A percentile compares a stretch with the other conserved stretches of the same genome.
Evolutionary conservation across 805 yeast species (phyloP).

Genomic region (Pichia manshurica): DNA sequence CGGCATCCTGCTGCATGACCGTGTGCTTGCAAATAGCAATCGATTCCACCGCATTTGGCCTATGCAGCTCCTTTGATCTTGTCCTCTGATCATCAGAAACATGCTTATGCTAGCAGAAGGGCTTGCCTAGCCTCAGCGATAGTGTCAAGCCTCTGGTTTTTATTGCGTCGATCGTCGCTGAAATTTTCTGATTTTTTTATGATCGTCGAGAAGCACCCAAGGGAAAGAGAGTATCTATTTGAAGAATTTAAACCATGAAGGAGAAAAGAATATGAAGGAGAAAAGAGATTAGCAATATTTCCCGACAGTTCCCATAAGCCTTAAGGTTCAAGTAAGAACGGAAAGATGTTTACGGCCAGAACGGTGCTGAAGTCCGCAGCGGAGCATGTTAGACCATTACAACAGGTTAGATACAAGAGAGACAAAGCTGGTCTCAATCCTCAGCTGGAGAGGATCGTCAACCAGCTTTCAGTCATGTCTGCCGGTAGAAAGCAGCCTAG

Average conservation of each 20-base stretch:
- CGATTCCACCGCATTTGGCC: neutral
- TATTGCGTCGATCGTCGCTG: too few relatives aligned
- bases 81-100: neutral
- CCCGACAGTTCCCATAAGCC: too few relatives aligned
- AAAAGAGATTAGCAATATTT: too few relatives aligned
- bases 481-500: slow-evolving; percentile 88
- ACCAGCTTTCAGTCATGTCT: slow-evolving; percentile 72
- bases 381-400: slow-evolving; percentile 29
- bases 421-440: slow-evolving; percentile 25
- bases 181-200: too few relatives aligned
- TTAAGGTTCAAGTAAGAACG: too few relatives aligned
- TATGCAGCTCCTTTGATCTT: neutral
- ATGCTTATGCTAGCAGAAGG: neutral
- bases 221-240: too few relatives aligned
- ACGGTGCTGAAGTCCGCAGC: neutral
- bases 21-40: neutral
- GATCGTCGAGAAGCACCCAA: neutral
- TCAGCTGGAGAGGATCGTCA: slow-evolving; percentile 27
- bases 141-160: too few relatives aligned
- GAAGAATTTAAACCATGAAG: too few relatives aligned
- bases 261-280: too few relatives aligned
- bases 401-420: slow-evolving; percentile 37
- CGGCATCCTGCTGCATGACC: neutral
- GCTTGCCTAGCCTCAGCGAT: too few relatives aligned
- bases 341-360: slow-evolving; percentile 7